Percentiles rank a stretch among this genome's conserved stretches.
Evolutionary conservation across 2,329 filamentous ascomycete species (phyloP).

Genomic region (Zasmidium cellare): DNA sequence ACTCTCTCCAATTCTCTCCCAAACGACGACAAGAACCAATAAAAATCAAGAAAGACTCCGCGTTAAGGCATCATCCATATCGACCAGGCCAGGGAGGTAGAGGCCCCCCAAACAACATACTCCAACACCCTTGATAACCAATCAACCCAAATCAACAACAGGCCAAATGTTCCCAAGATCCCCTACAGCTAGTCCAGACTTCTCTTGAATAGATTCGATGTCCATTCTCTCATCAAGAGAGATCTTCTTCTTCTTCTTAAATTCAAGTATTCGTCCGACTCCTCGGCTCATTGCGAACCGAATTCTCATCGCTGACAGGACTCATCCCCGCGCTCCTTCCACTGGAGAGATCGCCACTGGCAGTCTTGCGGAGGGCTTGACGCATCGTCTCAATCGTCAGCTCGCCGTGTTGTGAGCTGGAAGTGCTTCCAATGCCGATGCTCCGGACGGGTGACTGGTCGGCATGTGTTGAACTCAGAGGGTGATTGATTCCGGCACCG

Average conservation of each 20-base stretch:
- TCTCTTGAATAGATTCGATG: too few relatives aligned
- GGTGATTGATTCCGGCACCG: conserved; percentile 45
- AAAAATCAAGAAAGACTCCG: too few relatives aligned
- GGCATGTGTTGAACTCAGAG: conserved; percentile 10
- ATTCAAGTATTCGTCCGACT: conserved; percentile 30
- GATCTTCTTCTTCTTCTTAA: too few relatives aligned
- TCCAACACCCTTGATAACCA: neutral
- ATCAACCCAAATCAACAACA: too few relatives aligned
- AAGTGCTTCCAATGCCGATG: conserved; percentile 15
- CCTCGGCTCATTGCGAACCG: conserved; percentile 17
- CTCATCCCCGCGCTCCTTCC: conserved; percentile 35
- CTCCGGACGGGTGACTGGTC: conserved; percentile 22
- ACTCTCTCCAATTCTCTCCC: too few relatives aligned
- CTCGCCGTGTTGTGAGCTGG: conserved; percentile 57
- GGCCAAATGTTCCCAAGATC: too few relatives aligned
- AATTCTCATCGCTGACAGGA: conserved; percentile 26
- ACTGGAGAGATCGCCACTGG: conserved; percentile 70
- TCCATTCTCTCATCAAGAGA: too few relatives aligned
- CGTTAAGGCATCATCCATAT: neutral
- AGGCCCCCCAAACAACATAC: neutral
- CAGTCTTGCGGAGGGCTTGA: conserved; percentile 81
- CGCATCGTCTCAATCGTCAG: conserved; percentile 92
- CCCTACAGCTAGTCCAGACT: too few relatives aligned
- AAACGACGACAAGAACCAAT: too few relatives aligned
- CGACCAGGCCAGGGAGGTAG: too few relatives aligned